Base-by-base conservation (phyloP, 352 stramenopile species). In the Globisporangium iwayamae region DNA sequence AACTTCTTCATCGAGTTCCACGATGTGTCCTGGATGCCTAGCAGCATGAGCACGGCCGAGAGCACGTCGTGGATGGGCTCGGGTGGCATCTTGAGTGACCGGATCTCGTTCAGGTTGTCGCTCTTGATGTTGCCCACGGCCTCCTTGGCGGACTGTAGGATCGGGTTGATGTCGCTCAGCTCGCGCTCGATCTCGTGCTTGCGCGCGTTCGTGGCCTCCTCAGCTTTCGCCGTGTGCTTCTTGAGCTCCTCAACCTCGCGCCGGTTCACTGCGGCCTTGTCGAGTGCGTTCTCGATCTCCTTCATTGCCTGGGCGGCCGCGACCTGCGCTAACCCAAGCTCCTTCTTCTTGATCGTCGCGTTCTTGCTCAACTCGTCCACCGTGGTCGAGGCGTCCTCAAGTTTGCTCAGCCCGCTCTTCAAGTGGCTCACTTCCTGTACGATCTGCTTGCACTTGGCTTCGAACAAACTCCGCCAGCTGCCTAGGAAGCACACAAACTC, bases 1-100 rank as follows among this genome's bases (percentile, higher is more conserved):
- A 99, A 99, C 66, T 97, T 97, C 66, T 98, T 98, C 94, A 99
- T 99, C 13, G 85, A 97, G 61, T 97, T 93, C 96, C 96, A 99
- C 1, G 90, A 97, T 16, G 92, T 97, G 66, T 99, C 96, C 30
- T 97, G 84, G 51, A 98, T 98, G 11, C 96, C 96, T 3, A 99
- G 72, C 9, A 99, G 71, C 91, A 98, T 98, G 1, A 99, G 76
- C 20, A 99, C 95, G 0, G 94, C 96, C 25, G 84, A 95, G 25
- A 99, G 75, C 28, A 98, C 94, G 59, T 98, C 94, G 34, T 95
- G 87, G 66, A 99, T 98, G 0, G 96, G 88, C 67, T 98, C 90
- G 63, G 96, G 96, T 0, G 96, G 96, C 79, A 97, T 98, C 63
- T 98, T 98, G 11, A 99, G 78, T 16, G 87, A 97, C 7, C 94